Percentiles rank a stretch among this genome's conserved stretches.
Conservation (phyloP, 345 rosid species). For the Euphorbia tirucalli region DNA sequence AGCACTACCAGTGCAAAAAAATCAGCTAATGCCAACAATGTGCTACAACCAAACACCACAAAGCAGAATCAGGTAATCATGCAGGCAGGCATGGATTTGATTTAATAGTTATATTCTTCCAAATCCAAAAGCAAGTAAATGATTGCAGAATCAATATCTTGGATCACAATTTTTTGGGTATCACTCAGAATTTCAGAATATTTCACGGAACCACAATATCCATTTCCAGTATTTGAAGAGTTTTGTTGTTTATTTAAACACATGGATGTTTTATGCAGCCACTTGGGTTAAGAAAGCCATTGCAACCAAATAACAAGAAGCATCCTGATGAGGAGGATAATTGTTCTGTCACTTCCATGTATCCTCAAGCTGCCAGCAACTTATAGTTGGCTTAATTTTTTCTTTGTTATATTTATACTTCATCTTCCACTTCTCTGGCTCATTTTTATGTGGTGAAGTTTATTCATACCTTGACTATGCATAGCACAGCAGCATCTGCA, state of each 20-base stretch:
- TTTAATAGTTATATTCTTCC: neutral
- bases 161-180: neutral
- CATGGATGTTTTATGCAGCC: conserved; percentile 23
- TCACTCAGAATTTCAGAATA: neutral
- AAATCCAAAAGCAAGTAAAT: neutral
- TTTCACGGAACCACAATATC: neutral
- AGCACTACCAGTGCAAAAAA: no score
- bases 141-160: neutral
- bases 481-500: conserved; percentile 61
- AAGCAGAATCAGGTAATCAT: conserved; percentile 47
- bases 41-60: conserved; percentile 22
- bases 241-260: neutral
- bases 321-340: conserved; percentile 45
- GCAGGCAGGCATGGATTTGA: neutral
- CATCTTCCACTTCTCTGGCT: neutral
- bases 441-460: neutral
- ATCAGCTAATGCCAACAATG: conserved; percentile 26
- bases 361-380: conserved; percentile 17
- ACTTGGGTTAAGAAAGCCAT: conserved; percentile 50
- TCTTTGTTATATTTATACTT: neutral
- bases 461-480: conserved; percentile 50
- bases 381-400: conserved; percentile 1
- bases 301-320: conserved; percentile 60
- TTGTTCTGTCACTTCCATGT: conserved; percentile 32
- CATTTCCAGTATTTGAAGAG: neutral